Percentiles rank a stretch among this genome's conserved stretches.
Evolutionary conservation across 805 yeast genomes (phyloP).

Genomic region (Cyberlindnera japonica): DNA sequence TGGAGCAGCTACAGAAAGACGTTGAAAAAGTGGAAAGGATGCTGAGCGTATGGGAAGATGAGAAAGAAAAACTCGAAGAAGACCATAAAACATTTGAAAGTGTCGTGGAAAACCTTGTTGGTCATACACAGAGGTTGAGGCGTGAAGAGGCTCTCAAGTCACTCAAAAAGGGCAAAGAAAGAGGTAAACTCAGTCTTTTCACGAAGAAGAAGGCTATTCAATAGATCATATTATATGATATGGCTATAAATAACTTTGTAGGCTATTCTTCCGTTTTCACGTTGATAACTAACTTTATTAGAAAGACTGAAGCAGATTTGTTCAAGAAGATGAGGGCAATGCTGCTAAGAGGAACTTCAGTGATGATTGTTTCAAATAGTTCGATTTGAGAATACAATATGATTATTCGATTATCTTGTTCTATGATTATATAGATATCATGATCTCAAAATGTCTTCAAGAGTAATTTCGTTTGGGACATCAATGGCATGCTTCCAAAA

Average conservation of each 20-base stretch:
- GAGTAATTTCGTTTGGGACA: constrained; percentile 30
- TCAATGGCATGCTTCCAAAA: constrained; percentile 76
- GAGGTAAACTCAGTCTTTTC: constrained; percentile 15
- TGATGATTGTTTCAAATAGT: too few species aligned
- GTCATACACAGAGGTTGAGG: constrained; percentile 79
- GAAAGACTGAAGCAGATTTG: too few species aligned
- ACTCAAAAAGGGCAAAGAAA: constrained; percentile 31
- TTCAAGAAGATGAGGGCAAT: too few species aligned
- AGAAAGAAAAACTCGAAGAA: constrained; percentile 44
- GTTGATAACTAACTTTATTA: too few species aligned
- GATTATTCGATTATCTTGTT: too few species aligned
- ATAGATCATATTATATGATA: too few species aligned
- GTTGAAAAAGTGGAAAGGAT: constrained; percentile 36
- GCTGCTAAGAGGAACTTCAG: too few species aligned
- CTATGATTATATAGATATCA: too few species aligned
- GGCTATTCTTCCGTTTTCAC: too few species aligned
- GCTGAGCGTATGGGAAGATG: constrained; percentile 49
- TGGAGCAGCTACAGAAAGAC: constrained; percentile 31
- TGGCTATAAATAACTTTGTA: too few species aligned
- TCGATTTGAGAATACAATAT: too few species aligned
- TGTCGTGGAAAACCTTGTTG: constrained; percentile 86
- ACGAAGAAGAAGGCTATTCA: constrained; percentile 13
- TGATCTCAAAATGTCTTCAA: constrained; percentile 30
- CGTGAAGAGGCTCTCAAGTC: constrained; percentile 42
- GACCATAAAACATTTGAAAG: constrained; percentile 79